Evolutionary conservation across 108 stramenopile genomes (phyloP), one percentile per base, ranked within the genome.

Genomic region (Skeletonema tropicum): DNA sequence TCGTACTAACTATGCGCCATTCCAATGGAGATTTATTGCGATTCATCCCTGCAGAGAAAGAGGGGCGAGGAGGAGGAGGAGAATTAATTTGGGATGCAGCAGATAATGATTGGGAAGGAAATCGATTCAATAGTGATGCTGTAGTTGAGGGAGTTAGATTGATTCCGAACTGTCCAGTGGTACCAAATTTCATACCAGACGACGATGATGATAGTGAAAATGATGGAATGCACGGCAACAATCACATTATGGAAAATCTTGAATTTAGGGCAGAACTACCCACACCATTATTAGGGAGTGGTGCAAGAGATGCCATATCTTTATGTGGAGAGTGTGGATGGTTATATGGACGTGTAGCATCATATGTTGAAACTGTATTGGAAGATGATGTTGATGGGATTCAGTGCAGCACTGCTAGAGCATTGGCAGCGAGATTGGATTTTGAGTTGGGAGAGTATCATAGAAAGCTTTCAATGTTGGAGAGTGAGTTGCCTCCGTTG

Each of bases 311-410:
- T 80, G 94, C 94, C 13, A 64, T 95, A 1, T 70, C 76, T 10
- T 65, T 91, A 23, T 88, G 89, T 60, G 90, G 87, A 15, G 93
- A 97, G 80, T 84, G 88, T 3, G 97, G 97, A 3, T 96, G 94
- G 95, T 66, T 97, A 23, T 97, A 89, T 67, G 63, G 74, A 32
- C 72, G 87, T 14, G 67, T 95, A 8, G 23, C 67, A n/a, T 5
- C 30, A n/a, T 91, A 87, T 62, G 71, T 93, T 19, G 74, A 76
- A n/a, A 45, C 35, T 29, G 62, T 77, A 13, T 36, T 81, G 9
- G 75, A 80, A 25, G 30, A 46, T 11, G 84, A 88, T 26, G 71
- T 57, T 13, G 82, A 85, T 68, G 83, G 74, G 19, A 36, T 68
- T 13, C 74, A 76, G 55, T 94, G 94, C 17, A 68, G 84, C n/a